Base-by-base conservation (phyloP, 495 filamentous ascomycete species). In the Hyaloscypha bicolor region DNA sequence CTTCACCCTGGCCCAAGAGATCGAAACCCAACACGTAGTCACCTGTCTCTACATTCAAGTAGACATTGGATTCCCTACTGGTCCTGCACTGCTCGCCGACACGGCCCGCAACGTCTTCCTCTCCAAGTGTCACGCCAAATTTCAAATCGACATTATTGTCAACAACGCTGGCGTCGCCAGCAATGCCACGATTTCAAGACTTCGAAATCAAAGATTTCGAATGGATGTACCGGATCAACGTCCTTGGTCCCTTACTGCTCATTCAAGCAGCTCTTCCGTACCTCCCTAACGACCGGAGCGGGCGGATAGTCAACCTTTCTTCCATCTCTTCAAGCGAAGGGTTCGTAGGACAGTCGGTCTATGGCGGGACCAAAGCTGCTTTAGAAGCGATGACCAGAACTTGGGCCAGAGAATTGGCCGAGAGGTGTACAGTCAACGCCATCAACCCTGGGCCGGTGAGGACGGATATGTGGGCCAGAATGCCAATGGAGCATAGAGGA, bases 301-400 rank as follows among this genome's bases (percentile, higher is more conserved):
- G 92, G 19, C 87, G 93, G 63, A 88, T 96, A 71, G 81, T 97
- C 64, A 96, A 93, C 76, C 74, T 96, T 68, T 91, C 87, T 19
- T 88, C 84, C 66, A 87, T 96, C 6, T 85, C 88, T 6, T 84
- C 90, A 0, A 83, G 82, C 5, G 76, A 89, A 16, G 93, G 93
- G 0, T 92, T 92, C 76, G 73, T 80, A 3, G 84, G 81, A 9
- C 91, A 95, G 76, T 85, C 85, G 6, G 86, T 96, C 42, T 97
- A 96, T 74, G 92, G 91, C 48, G 93, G 93, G 3, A 94, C 89
- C 70, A 97, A 97, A 77, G 93, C 91, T 0, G 93, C 94, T 0
- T 71, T 97, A 37, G 94, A 97, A 69, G 85, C 90, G 16, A 95
- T 97, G 93, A 96, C 93, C 14, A 83, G 94, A 9, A 93, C 91